A percentile compares a stretch with the other conserved stretches of the same genome.
Conservation (phyloP, 345 rosid genomes). For the Salix caprea region DNA sequence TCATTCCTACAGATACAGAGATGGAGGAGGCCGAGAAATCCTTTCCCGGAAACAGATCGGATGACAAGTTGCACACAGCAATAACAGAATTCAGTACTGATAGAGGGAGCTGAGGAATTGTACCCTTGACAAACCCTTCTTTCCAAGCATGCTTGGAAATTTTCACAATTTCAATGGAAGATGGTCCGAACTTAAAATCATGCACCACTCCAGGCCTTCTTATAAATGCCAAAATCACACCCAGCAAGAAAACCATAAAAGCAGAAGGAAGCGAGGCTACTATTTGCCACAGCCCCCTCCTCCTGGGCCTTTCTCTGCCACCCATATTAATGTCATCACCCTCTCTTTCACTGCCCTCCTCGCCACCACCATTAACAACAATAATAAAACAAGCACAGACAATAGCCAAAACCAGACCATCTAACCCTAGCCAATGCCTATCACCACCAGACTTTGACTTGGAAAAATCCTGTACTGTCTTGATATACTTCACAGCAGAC, state of each 20-base stretch:
- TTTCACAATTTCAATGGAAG: slow-evolving; percentile 42
- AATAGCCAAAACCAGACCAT: slow-evolving; percentile 69
- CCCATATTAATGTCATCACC: not conserved
- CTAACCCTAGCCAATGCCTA: slow-evolving; percentile 71
- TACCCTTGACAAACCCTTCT: slow-evolving; percentile 69
- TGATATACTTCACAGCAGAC: slow-evolving; percentile 67
- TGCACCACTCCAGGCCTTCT: slow-evolving; percentile 48
- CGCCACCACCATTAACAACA: slow-evolving; percentile 60
- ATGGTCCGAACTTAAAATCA: slow-evolving; percentile 56
- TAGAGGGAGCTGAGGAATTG: slow-evolving; percentile 74
- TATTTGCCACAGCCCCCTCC: slow-evolving; percentile 32
- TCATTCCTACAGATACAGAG: slow-evolving; percentile 62
- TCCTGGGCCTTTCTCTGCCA: slow-evolving; percentile 22
- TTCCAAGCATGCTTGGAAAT: slow-evolving; percentile 60
- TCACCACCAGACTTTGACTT: slow-evolving; percentile 54
- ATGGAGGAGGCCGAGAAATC: slow-evolving; percentile 64
- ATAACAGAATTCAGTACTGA: slow-evolving; percentile 81
- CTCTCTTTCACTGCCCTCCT: slow-evolving; percentile 31
- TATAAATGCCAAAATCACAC: slow-evolving; percentile 57
- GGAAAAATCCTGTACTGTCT: slow-evolving; percentile 53
- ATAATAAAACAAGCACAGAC: slow-evolving; percentile 57
- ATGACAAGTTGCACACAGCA: slow-evolving; percentile 72
- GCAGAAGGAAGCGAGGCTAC: slow-evolving; percentile 62
- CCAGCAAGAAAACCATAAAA: slow-evolving; percentile 60
- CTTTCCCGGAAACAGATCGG: slow-evolving; percentile 71